Evolutionary conservation across 2,329 filamentous ascomycete genomes (phyloP), one percentile per base, ranked within the genome.

Genomic region (Nannizziopsis barbatae): DNA sequence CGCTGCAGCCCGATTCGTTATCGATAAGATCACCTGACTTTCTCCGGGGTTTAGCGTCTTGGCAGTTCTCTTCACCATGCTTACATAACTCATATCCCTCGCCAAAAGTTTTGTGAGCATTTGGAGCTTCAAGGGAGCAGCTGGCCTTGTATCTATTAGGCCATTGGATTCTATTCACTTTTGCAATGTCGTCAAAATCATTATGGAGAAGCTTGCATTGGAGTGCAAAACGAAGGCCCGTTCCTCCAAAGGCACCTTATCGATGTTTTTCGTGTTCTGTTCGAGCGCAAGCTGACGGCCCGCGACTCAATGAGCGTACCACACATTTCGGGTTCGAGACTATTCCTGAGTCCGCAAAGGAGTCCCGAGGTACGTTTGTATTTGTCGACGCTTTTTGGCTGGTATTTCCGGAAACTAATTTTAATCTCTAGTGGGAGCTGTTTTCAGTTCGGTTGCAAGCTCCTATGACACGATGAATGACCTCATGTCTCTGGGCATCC

Each of bases 401-500:
- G 22, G 22, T 27, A 7, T 27, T 27, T 27, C 7, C 22, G 7
- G 22, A 51, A 52, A 18, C 27, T 35, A 36, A 47, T 17, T 15
- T 51, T 9, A 20, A 10, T 22, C 27, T 27, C 27, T 32, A 75
- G 89, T 95, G 36, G 84, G 84, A 52, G 80, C 79, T 37, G 92
- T 98, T 50, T 98, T 98, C 72, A 90, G 86, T 66, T 95, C 84
- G 56, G 92, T 98, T 36, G 92, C 92, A 57, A 81, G 86, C 54
- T 87, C 84, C 14, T 98, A 98, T 70, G 92, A 98, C 68, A 84
- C 83, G 53, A 98, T 98, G 92, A 98, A 98, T 71, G 92, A 98
- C 66, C 77, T 96, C 57, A 98, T 98, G 92, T 96, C 92, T 6
- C 79, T 98, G 42, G 92, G 92, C 48, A 89, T 95, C 70, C 92